Evolutionary conservation across 208 protist species (phyloP).

Genomic region (Zelonia costaricensis): DNA sequence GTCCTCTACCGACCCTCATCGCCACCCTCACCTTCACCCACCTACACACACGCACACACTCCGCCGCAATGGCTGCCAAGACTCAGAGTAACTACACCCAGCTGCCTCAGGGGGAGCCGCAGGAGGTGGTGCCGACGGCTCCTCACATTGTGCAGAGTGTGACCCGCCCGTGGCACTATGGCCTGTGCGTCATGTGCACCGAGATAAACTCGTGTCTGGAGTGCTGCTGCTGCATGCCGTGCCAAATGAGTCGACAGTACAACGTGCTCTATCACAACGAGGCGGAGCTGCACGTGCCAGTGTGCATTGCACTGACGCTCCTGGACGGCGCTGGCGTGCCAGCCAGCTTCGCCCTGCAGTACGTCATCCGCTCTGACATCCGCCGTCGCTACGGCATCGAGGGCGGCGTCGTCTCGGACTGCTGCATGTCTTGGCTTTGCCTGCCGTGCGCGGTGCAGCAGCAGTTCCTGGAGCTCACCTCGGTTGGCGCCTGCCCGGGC

Average conservation of each 20-base stretch:
- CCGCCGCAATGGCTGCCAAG: no score
- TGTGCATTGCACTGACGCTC: constrained; percentile 1
- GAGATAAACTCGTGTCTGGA: constrained; percentile 41
- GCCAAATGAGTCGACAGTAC: constrained; percentile 41
- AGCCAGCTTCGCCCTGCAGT: constrained; percentile 9
- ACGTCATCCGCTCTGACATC: constrained; percentile 11
- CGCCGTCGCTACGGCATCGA: constrained; percentile 32
- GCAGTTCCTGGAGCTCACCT: constrained; percentile 61
- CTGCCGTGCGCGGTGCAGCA: constrained; percentile 44
- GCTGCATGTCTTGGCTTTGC: constrained; percentile 37
- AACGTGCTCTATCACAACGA: constrained; percentile 40
- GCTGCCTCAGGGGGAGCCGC: constrained; percentile 5
- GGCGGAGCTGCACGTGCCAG: constrained; percentile 17
- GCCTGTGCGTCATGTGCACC: constrained; percentile 22
- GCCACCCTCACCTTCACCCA: no score
- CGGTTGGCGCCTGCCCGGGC: constrained; percentile 45
- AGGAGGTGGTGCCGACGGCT: background rate
- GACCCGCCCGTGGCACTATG: constrained; percentile 41
- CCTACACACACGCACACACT: no score
- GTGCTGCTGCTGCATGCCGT: constrained; percentile 26
- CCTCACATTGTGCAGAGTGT: background rate
- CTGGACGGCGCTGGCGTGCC: constrained; percentile 5
- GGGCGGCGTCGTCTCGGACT: constrained; percentile 12
- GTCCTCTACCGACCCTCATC: no score
- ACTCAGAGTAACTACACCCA: background rate